These are phyloP conservation scores for Lineolata rhizophorae DNA, from an alignment of 495 filamentous ascomycete genomes.

Conservation along the genomic window DNA sequence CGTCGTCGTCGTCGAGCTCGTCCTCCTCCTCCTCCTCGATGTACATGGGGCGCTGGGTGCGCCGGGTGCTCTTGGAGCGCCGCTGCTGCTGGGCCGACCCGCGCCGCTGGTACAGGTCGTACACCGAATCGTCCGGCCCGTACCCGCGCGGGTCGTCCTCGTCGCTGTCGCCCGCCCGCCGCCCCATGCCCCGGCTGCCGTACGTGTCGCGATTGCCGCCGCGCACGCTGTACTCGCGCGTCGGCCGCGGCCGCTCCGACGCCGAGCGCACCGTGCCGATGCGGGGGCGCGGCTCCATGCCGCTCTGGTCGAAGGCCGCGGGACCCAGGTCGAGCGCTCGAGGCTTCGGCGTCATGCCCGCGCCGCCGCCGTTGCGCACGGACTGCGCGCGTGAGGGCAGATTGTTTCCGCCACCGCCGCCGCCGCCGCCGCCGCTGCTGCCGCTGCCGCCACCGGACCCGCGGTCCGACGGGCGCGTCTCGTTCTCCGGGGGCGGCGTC, in stretches of 20 bases:
- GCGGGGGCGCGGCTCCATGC: constrained; percentile 10
- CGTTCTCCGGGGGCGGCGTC: constrained; percentile 81
- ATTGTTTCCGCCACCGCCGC: too few species aligned
- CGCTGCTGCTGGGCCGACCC: constrained; percentile 12
- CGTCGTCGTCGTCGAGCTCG: constrained; percentile 41
- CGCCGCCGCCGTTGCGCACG: constrained; percentile 12
- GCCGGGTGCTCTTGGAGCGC: constrained; percentile 21
- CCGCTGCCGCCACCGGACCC: constrained; percentile 1
- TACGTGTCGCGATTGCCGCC: not conserved
- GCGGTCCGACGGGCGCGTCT: constrained; percentile 21
- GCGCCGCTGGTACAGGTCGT: constrained; percentile 41
- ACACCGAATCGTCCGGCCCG: constrained; percentile 42
- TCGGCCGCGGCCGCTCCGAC: constrained; percentile 15
- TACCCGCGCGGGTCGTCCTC: constrained; percentile 34
- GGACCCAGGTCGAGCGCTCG: constrained; percentile 16
- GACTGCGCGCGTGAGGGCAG: constrained; percentile 11
- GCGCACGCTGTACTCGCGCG: not conserved
- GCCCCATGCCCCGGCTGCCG: not conserved
- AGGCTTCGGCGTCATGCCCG: constrained; percentile 11
- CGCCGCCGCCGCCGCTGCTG: too few species aligned
- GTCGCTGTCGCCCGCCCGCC: constrained; percentile 5
- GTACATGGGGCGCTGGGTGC: constrained; percentile 21
- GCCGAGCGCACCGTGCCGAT: constrained; percentile 14
- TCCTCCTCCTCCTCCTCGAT: constrained; percentile 24
- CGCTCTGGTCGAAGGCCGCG: constrained; percentile 18